Evolutionary conservation across 139 green algal species (phyloP), one percentile per base, ranked within the genome.

Genomic region (Volvox africanus): DNA sequence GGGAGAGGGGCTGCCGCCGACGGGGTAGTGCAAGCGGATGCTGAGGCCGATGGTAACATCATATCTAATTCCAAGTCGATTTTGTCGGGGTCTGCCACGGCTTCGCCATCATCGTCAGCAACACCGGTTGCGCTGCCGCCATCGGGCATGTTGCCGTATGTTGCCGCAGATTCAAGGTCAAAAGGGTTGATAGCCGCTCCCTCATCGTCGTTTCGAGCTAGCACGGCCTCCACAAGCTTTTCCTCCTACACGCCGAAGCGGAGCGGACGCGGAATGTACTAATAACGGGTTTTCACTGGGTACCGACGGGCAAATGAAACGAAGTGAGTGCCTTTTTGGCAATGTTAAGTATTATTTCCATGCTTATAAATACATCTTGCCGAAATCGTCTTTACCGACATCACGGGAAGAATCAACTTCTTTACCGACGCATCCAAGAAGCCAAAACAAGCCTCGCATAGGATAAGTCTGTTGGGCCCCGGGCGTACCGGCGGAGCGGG

Each of bases 41-140:
- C 5, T 20, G 81, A 76, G 81, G 69, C 83, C 28, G 85, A 89
- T 36, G 85, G 85, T 37, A 89, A 71, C 18, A 82, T 21, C 85
- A 33, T n/a, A 36, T 89, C 85, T n/a, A 89, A 50, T 28, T 89
- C 69, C 24, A 89, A 44, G 6, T 89, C 85, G 16, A 89, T 89
- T 44, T 89, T 68, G 21, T 89, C 85, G 2, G 28, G 24, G 85
- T 28, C 18, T 24, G 68, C n/a, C 20, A 1, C 13, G 65, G 33
- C 1, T 26, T 30, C 55, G 84, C 68, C 36, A 26, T 14, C 50
- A 44, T 11, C 28, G 44, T 0, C 80, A 30, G 12, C 50, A 18
- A 3, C 50, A n/a, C 44, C 35, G 50, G 80, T 44, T 44, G 6
- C 55, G 28, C 28, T 24, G 80, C 26, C 24, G 80, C 28, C 80